phyloP scores from a whole-genome alignment of 208 protist genomes.

The Entamoeba nuttalli region DNA sequence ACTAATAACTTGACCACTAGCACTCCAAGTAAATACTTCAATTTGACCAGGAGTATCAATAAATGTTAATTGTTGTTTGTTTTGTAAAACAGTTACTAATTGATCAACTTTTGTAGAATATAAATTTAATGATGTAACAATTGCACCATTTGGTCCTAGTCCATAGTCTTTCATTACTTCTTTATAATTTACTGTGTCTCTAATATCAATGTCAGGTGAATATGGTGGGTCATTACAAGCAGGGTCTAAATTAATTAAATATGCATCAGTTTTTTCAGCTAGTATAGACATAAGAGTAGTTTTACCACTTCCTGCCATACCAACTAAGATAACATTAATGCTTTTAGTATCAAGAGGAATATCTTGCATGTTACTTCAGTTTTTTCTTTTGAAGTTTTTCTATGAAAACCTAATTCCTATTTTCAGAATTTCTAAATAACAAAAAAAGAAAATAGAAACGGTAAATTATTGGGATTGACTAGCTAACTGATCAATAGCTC shows the following conservation, averaged over 20 bases:
- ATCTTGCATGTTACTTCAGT: neutral
- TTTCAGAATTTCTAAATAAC: too few species aligned
- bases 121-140: constrained; percentile 91
- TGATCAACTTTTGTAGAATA: constrained; percentile 92
- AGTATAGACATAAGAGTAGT: constrained; percentile 88
- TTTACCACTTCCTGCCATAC: constrained; percentile 95
- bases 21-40: constrained; percentile 85
- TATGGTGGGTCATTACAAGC: constrained; percentile 75
- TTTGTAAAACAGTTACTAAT: constrained; percentile 67
- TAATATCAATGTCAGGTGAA: constrained; percentile 89
- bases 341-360: neutral
- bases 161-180: constrained; percentile 78
- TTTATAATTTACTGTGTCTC: constrained; percentile 91
- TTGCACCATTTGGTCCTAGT: constrained; percentile 90
- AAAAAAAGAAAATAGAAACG: too few species aligned
- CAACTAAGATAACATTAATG: constrained; percentile 67
- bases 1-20: constrained; percentile 83
- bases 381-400: too few species aligned
- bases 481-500: constrained; percentile 58
- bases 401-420: too few species aligned
- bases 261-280: constrained; percentile 66
- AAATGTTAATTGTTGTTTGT: constrained; percentile 34
- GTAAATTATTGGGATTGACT: too few species aligned
- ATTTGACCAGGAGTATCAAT: constrained; percentile 98
- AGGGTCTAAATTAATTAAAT: constrained; percentile 93